phyloP scores from a whole-genome alignment of 768 basidiomycete genomes.

The Hirschioporus abietinus region DNA sequence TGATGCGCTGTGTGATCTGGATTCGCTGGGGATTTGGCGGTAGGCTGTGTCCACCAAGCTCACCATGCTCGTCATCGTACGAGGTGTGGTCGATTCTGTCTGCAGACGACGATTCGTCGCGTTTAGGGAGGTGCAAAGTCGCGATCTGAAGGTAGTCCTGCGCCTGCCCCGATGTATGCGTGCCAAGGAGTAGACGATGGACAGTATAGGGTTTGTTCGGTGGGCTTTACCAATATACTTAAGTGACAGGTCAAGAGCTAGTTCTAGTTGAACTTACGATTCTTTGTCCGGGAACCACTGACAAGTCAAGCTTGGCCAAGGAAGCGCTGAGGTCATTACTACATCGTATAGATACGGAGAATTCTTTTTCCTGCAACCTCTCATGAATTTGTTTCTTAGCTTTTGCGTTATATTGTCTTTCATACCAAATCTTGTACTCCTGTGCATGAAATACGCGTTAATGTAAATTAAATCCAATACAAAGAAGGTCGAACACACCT shows the following conservation, averaged over 20 bases:
- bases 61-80: constrained; percentile 91
- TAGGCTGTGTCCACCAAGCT: constrained; percentile 88
- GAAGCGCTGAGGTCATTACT: constrained; percentile 94
- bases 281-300: constrained; percentile 99
- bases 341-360: constrained; percentile 97
- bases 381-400: constrained; percentile 5
- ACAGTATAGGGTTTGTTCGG: constrained; percentile 90
- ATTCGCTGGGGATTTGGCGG: constrained; percentile 75
- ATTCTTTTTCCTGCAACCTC: constrained; percentile 77
- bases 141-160: constrained; percentile 97
- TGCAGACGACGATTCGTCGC: constrained; percentile 56
- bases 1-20: constrained; percentile 89
- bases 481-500: constrained; percentile 43
- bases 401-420: neutral
- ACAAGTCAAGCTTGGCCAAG: constrained; percentile 97
- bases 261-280: constrained; percentile 49
- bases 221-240: constrained; percentile 47
- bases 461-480: constrained; percentile 5
- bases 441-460: constrained; percentile 21
- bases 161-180: constrained; percentile 93
- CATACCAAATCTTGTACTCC: constrained; percentile 85
- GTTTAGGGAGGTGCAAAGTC: constrained; percentile 88
- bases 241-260: neutral
- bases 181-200: constrained; percentile 92
- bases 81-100: constrained; percentile 73